Conservation (phyloP, 345 rosid species). For the Arabis alpina region DNA sequence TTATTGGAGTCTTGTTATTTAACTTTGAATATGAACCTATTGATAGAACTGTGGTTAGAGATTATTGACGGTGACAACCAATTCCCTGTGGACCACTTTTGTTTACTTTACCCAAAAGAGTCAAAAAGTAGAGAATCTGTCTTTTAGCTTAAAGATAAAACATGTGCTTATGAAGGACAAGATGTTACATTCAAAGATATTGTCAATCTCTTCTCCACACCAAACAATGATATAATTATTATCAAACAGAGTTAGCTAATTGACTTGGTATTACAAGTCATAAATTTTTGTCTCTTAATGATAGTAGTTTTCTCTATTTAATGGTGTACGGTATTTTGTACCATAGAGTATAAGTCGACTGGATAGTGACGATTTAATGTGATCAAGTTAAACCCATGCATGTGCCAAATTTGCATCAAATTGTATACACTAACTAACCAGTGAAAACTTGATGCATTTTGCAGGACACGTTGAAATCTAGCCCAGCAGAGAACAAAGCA, state of each 20-base stretch:
- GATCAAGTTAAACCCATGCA: background rate
- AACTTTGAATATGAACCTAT: conserved; percentile 37
- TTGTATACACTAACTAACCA: conserved; percentile 22
- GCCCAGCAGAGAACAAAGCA: conserved; percentile 68
- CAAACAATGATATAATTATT: conserved; percentile 26
- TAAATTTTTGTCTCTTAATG: conserved; percentile 3
- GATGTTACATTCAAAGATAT: conserved; percentile 38
- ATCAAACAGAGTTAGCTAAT: conserved; percentile 18
- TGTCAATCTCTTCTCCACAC: conserved; percentile 37
- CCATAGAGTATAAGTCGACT: background rate
- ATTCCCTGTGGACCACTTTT: conserved; percentile 38
- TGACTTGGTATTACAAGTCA: conserved; percentile 31
- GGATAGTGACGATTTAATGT: background rate
- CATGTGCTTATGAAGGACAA: conserved; percentile 41
- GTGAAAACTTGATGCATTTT: background rate
- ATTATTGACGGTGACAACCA: conserved; percentile 38
- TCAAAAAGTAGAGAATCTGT: conserved; percentile 42
- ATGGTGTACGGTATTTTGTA: conserved; percentile 12
- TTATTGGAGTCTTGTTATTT: background rate
- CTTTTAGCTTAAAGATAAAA: conserved; percentile 38
- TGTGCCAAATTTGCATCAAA: background rate
- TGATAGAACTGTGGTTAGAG: conserved; percentile 35
- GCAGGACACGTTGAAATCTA: conserved; percentile 74
- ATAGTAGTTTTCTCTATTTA: conserved; percentile 16
- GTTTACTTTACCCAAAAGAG: conserved; percentile 38